Evolutionary conservation across 805 yeast species (phyloP).

Genomic region (Candida golubevii): DNA sequence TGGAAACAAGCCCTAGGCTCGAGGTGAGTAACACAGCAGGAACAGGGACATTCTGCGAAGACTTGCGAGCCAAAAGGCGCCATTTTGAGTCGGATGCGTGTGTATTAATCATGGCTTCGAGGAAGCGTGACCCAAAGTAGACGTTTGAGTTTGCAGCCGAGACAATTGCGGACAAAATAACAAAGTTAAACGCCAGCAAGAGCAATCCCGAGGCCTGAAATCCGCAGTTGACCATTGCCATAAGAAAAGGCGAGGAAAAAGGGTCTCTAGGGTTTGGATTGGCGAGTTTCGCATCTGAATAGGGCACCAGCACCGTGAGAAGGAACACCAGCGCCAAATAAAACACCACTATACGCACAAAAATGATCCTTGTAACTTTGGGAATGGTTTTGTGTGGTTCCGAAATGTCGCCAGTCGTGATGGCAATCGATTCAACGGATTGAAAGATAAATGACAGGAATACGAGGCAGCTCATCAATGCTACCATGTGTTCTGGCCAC

Average conservation of each 20-base stretch:
- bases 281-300: slow-evolving; percentile 8
- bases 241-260: slow-evolving; percentile 23
- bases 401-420: slow-evolving; percentile 16
- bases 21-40: slow-evolving; percentile 19
- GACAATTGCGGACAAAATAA: slow-evolving; percentile 20
- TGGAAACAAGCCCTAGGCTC: slow-evolving; percentile 19
- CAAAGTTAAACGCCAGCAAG: slow-evolving; percentile 17
- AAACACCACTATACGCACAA: slow-evolving; percentile 16
- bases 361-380: slow-evolving; percentile 10
- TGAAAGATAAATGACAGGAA: slow-evolving; percentile 19
- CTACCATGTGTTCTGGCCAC: slow-evolving; percentile 1
- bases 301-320: slow-evolving; percentile 15
- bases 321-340: slow-evolving; percentile 15
- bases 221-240: slow-evolving; percentile 19
- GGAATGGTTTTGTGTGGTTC: slow-evolving; percentile 14
- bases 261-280: slow-evolving; percentile 10
- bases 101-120: slow-evolving; percentile 16
- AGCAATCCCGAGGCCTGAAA: slow-evolving; percentile 9
- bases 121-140: slow-evolving; percentile 24
- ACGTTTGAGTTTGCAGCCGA: slow-evolving; percentile 29
- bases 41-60: slow-evolving; percentile 16
- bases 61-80: slow-evolving; percentile 6
- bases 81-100: not conserved
- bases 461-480: slow-evolving; percentile 11
- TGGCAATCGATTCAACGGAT: slow-evolving; percentile 17